phyloP scores from a whole-genome alignment of 495 filamentous ascomycete genomes.

The Ramalina intermedia region DNA sequence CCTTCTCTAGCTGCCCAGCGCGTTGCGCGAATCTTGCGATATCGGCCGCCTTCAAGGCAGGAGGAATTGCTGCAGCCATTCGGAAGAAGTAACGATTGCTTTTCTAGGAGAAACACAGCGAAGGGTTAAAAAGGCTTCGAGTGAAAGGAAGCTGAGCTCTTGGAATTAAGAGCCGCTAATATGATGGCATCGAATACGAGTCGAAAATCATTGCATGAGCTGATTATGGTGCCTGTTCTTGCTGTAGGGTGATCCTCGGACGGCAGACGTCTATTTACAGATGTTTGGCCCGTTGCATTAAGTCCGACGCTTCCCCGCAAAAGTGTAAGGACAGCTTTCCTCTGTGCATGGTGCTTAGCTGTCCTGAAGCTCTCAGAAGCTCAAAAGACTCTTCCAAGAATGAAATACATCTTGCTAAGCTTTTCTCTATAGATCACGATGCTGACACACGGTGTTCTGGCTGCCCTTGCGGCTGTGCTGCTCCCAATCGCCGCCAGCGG shows the following conservation, averaged over 20 bases:
- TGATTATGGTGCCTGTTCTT: too few relatives aligned
- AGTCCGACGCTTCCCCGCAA: not conserved
- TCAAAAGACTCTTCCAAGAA: too few relatives aligned
- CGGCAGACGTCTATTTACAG: not conserved
- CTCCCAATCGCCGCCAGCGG: constrained; percentile 22
- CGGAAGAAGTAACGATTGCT: not conserved
- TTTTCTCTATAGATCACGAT: constrained; percentile 4
- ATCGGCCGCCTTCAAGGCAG: constrained; percentile 59
- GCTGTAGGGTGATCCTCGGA: too few relatives aligned
- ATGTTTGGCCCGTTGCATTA: too few relatives aligned
- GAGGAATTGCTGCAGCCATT: constrained; percentile 65
- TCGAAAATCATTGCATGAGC: too few relatives aligned
- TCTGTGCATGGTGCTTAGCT: not conserved
- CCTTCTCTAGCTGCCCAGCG: constrained; percentile 68
- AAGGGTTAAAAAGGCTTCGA: not conserved
- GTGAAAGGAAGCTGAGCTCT: not conserved
- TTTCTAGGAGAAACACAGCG: not conserved
- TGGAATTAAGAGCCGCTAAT: not conserved
- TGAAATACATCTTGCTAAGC: too few relatives aligned
- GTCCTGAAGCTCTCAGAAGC: not conserved
- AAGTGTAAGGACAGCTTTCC: constrained; percentile 12
- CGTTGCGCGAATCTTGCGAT: constrained; percentile 66
- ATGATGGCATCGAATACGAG: too few relatives aligned
- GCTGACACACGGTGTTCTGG: constrained; percentile 2
- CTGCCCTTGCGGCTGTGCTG: constrained; percentile 4